Conservation (phyloP, 2,329 filamentous ascomycete genomes). For the Ophiobolus disseminans region DNA sequence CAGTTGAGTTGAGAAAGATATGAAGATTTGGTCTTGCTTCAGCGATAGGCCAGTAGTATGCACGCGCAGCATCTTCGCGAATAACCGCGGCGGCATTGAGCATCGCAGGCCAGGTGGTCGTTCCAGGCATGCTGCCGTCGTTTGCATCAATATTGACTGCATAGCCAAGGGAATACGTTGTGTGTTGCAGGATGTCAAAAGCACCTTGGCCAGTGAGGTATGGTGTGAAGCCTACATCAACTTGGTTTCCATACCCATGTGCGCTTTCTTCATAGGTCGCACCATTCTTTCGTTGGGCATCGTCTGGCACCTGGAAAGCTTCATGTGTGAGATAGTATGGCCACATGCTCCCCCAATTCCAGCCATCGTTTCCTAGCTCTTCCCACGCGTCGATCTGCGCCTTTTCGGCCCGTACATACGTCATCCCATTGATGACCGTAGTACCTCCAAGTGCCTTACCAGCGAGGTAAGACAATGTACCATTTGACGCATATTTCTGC, state of each 20-base stretch:
- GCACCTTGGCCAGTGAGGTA: slow-evolving; percentile 33
- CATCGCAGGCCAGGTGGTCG: slow-evolving; percentile 52
- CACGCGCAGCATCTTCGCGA: slow-evolving; percentile 56
- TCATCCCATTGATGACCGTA: slow-evolving; percentile 54
- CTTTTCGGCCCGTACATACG: slow-evolving; percentile 44
- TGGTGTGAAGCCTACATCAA: slow-evolving; percentile 39
- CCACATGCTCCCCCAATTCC: slow-evolving; percentile 41
- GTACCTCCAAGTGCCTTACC: slow-evolving; percentile 55
- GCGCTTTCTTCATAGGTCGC: slow-evolving; percentile 28
- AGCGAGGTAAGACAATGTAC: slow-evolving; percentile 41
- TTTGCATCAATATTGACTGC: slow-evolving; percentile 53
- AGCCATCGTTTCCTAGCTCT: slow-evolving; percentile 41
- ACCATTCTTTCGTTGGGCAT: slow-evolving; percentile 24
- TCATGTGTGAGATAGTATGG: slow-evolving; percentile 40
- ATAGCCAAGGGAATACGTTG: slow-evolving; percentile 45
- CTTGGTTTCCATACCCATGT: slow-evolving; percentile 33
- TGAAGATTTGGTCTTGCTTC: slow-evolving; percentile 51
- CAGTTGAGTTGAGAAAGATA: slow-evolving; percentile 53
- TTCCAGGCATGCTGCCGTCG: slow-evolving; percentile 54
- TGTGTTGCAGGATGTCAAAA: slow-evolving; percentile 46
- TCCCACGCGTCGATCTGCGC: slow-evolving; percentile 45
- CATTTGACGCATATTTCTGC: slow-evolving; percentile 47
- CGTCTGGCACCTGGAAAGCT: slow-evolving; percentile 29
- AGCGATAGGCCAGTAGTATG: slow-evolving; percentile 56
- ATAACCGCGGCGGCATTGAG: slow-evolving; percentile 48